Percentiles rank a stretch among this genome's conserved stretches.
These are phyloP conservation scores for Limtongozyma cylindracea DNA, from an alignment of 805 yeast genomes.

Conservation along the genomic window DNA sequence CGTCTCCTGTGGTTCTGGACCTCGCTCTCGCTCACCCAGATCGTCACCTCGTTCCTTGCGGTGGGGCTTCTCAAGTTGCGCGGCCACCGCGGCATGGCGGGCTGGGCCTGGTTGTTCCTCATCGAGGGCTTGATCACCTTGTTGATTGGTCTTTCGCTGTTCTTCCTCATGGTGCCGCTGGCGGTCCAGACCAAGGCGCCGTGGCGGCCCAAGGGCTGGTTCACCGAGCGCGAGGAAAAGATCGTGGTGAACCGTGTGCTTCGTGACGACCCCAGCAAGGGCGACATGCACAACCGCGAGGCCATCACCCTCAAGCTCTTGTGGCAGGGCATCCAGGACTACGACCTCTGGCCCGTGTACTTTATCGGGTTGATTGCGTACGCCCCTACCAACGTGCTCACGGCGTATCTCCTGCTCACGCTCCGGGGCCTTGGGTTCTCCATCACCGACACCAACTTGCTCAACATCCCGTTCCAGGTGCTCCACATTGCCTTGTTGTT, in stretches of 20 bases:
- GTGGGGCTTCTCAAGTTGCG: slow-evolving; percentile 3
- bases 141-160: slow-evolving; percentile 18
- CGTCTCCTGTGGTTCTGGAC: slow-evolving; percentile 37
- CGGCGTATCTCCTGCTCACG: slow-evolving; percentile 19
- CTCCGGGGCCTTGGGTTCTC: slow-evolving; percentile 22
- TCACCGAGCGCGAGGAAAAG: slow-evolving; percentile 23
- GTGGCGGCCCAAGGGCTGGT: slow-evolving; percentile 23
- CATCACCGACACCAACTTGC: slow-evolving; percentile 23
- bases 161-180: slow-evolving; percentile 25
- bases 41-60: slow-evolving; percentile 5
- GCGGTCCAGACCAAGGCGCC: slow-evolving; percentile 25
- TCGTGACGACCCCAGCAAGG: slow-evolving; percentile 35
- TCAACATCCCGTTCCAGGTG: slow-evolving; percentile 23
- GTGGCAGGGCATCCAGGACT: slow-evolving; percentile 16
- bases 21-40: slow-evolving; percentile 14
- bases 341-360: slow-evolving; percentile 29
- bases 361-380: slow-evolving; percentile 15
- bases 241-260: slow-evolving; percentile 31
- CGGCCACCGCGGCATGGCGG: slow-evolving; percentile 4
- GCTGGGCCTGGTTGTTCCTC: slow-evolving; percentile 45
- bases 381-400: slow-evolving; percentile 4
- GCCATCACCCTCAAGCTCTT: slow-evolving; percentile 17
- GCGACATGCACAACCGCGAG: slow-evolving; percentile 38
- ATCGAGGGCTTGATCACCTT: slow-evolving; percentile 38
- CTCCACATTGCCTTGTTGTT: slow-evolving; percentile 9